Conservation (phyloP, 148 eudicot genomes). For the Cornus florida region DNA sequence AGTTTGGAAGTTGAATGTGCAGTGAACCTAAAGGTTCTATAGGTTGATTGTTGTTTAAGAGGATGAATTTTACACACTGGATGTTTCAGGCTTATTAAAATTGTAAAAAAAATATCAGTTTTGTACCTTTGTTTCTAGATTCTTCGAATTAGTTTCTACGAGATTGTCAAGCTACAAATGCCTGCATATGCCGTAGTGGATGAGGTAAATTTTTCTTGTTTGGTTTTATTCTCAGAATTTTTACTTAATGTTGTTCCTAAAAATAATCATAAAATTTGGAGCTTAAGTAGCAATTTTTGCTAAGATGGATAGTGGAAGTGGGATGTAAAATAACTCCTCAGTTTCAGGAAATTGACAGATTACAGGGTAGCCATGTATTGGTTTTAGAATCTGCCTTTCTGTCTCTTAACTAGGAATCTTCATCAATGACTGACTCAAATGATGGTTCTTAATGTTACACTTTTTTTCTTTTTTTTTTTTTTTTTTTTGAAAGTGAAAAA, state of each 20-base stretch:
- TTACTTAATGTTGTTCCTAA: neutral
- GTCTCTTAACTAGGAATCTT: neutral
- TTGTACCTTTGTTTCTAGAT: slow-evolving; percentile 46
- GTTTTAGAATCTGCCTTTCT: neutral
- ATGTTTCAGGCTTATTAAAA: neutral
- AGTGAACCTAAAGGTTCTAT: neutral
- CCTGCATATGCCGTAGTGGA: slow-evolving; percentile 94
- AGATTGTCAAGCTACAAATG: slow-evolving; percentile 85
- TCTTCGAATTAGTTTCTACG: slow-evolving; percentile 89
- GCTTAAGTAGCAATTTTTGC: neutral
- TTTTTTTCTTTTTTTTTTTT: neutral
- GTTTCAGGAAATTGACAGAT: neutral
- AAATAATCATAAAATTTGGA: neutral
- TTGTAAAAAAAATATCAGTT: neutral
- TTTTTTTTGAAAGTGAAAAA: neutral
- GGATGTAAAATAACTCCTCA: neutral
- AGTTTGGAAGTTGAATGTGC: neutral
- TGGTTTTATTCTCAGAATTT: neutral
- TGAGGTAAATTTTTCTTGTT: slow-evolving; percentile 53
- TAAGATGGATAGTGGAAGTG: neutral
- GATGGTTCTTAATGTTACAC: neutral
- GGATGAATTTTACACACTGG: neutral
- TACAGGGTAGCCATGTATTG: neutral
- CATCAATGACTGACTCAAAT: neutral
- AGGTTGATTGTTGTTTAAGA: neutral